A percentile compares a stretch with the other conserved stretches of the same genome.
Conservation (phyloP, 1,284 basidiomycete species). For the Hemileia vastatrix region DNA sequence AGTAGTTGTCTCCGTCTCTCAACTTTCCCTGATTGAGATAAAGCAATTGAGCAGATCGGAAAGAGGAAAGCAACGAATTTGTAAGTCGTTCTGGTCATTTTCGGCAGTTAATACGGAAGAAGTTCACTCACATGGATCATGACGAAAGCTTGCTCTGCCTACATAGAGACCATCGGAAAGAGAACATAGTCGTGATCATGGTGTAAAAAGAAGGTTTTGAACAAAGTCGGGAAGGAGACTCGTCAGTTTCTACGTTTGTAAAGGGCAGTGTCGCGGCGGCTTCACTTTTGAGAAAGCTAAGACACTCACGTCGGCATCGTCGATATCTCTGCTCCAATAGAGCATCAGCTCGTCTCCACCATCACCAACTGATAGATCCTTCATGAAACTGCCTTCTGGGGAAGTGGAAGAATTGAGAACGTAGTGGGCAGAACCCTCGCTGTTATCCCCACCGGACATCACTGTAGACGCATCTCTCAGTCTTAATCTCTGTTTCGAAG, state of each 20-base stretch:
- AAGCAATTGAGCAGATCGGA: neutral
- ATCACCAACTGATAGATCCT: slow-evolving; percentile 7
- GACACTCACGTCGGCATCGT: neutral
- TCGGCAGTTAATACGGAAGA: no score
- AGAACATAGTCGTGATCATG: no score
- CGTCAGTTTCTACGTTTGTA: neutral
- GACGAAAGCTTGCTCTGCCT: no score
- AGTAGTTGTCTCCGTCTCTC: slow-evolving; percentile 17
- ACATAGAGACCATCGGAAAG: no score
- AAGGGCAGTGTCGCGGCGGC: neutral
- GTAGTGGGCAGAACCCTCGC: neutral
- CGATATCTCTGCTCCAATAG: neutral
- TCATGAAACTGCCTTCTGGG: slow-evolving; percentile 1
- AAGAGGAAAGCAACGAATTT: neutral
- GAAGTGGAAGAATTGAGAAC: neutral
- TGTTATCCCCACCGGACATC: neutral
- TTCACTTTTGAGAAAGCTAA: neutral
- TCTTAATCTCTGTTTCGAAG: no score
- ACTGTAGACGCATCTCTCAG: neutral
- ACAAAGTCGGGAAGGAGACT: neutral
- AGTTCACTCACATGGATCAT: no score
- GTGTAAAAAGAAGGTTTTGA: no score
- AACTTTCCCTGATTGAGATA: neutral
- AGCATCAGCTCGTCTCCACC: slow-evolving; percentile 3
- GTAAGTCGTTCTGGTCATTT: neutral